Evolutionary conservation across 2,329 filamentous ascomycete species (phyloP), one percentile per base, ranked within the genome.

Genomic region (Teratosphaeria gauchensis): DNA sequence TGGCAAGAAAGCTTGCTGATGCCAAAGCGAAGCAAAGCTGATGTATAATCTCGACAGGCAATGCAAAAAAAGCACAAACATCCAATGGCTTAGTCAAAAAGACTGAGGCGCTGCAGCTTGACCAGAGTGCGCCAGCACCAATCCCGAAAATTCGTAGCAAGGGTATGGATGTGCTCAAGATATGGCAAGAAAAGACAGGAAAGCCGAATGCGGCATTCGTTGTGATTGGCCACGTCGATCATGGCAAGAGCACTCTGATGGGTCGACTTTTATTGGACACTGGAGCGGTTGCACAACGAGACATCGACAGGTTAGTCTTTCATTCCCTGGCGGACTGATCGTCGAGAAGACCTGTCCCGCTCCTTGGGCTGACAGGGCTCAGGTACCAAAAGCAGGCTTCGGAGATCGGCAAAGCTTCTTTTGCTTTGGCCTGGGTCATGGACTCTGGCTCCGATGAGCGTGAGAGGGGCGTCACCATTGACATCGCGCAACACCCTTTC

Each of bases 231-330:
- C 94, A 99, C 72, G 94, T 99, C 58, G 94, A 99, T 73, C 92
- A 95, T 56, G 94, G 94, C 56, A 99, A 99, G 75, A 96, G 91
- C 72, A 99, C 94, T 5, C 81, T 99, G 42, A 97, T 99, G 92
- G 94, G 92, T 0, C 85, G 94, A n/a, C 75, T 99, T 31, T 78
- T 99, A 4, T 85, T 92, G 51, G 94, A 99, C 66, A 82, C 96
- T 48, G 88, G 92, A 60, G 88, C 92, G 30, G 85, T 99, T 6
- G 89, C 96, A 65, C 85, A 95, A 70, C 82, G 92, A 60, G 92
- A 92, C 0, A 82, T 99, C 61, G 90, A 96, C 58, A 92, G 88
- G 71, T 70, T 21, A 21, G 42, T 48, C n/a, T 48, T 48, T 48
- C 5, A 48, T 3, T 21, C 6, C 8, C 9, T 48, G 19, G 42